A percentile compares a stretch with the other conserved stretches of the same genome.
phyloP scores from a whole-genome alignment of 2,329 filamentous ascomycete species.

The Ascochyta lentis region DNA sequence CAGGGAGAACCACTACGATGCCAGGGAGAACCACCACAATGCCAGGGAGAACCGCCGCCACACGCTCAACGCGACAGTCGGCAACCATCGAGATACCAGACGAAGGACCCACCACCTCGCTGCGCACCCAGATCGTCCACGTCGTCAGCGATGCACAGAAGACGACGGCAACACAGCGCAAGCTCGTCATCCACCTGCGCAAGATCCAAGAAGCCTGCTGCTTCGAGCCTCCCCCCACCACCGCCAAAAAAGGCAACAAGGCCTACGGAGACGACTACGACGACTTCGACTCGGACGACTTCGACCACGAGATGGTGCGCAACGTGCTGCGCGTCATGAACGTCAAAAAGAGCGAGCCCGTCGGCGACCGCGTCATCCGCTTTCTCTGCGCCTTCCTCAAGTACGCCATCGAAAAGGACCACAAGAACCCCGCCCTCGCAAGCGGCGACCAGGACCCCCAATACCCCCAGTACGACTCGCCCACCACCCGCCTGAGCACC shows the following conservation, averaged over 20 bases:
- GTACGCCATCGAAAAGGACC: conserved; percentile 65
- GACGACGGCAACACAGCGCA: conserved; percentile 87
- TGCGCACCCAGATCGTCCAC: conserved; percentile 75
- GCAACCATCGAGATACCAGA: conserved; percentile 63
- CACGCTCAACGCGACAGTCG: conserved; percentile 55
- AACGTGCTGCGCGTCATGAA: conserved; percentile 83
- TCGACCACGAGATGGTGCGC: conserved; percentile 83
- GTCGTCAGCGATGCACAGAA: conserved; percentile 72
- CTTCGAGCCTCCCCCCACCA: conserved; percentile 60
- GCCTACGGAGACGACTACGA: conserved; percentile 53
- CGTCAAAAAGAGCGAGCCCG: conserved; percentile 89
- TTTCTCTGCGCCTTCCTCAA: conserved; percentile 89
- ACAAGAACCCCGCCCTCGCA: conserved; percentile 50
- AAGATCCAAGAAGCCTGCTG: conserved; percentile 89
- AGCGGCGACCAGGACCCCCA: conserved; percentile 70
- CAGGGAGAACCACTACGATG: conserved; percentile 47
- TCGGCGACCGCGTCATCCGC: conserved; percentile 82
- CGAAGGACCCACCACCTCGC: conserved; percentile 72
- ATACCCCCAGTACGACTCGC: conserved; percentile 73
- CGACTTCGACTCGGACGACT: conserved; percentile 82
- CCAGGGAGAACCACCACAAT: conserved; percentile 36
- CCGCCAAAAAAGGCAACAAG: conserved; percentile 57
- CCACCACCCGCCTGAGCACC: conserved; percentile 78
- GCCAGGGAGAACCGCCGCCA: conserved; percentile 56
- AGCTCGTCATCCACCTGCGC: conserved; percentile 83